phyloP scores from a whole-genome alignment of 352 stramenopile species.

The Chrysophaeum taylorii region DNA sequence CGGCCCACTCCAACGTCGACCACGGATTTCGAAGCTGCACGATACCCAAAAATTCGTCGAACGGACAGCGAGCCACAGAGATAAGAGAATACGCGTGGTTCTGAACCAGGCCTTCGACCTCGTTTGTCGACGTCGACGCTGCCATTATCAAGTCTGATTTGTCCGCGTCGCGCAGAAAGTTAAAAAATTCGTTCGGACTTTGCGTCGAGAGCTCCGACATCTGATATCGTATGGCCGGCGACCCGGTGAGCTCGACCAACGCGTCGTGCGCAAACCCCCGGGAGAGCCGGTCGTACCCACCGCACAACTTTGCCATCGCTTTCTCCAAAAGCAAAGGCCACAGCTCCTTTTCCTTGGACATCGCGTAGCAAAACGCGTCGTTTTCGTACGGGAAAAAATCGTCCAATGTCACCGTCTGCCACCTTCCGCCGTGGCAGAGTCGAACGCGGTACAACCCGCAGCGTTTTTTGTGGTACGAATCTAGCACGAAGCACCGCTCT shows the following conservation, averaged over 20 bases:
- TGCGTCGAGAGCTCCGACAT: too few species aligned
- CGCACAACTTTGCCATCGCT: conserved; percentile 78
- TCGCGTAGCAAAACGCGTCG: conserved; percentile 9
- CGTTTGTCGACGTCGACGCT: conserved; percentile 2
- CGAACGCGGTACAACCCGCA: conserved; percentile 61
- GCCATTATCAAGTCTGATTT: background rate
- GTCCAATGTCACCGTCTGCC: conserved; percentile 8
- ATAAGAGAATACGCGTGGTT: conserved; percentile 59
- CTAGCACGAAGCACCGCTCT: conserved; percentile 13
- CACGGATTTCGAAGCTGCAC: too few species aligned
- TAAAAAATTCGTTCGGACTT: too few species aligned
- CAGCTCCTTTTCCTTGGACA: conserved; percentile 28
- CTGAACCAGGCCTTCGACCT: conserved; percentile 10
- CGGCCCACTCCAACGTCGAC: conserved; percentile 76
- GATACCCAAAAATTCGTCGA: conserved; percentile 36
- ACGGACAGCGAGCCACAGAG: conserved; percentile 37
- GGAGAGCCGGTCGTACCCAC: conserved; percentile 64
- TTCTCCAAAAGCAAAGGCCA: conserved; percentile 74
- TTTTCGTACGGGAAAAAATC: conserved; percentile 11
- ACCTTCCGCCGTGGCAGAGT: conserved; percentile 9
- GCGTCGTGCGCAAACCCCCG: conserved; percentile 73
- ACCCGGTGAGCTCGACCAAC: conserved; percentile 72
- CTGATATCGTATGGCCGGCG: conserved; percentile 22
- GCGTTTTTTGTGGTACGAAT: conserved; percentile 37
- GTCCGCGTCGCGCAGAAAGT: background rate